Base-by-base conservation (phyloP, 495 filamentous ascomycete species). In the Aspergillus sclerotiicarbonarius region DNA sequence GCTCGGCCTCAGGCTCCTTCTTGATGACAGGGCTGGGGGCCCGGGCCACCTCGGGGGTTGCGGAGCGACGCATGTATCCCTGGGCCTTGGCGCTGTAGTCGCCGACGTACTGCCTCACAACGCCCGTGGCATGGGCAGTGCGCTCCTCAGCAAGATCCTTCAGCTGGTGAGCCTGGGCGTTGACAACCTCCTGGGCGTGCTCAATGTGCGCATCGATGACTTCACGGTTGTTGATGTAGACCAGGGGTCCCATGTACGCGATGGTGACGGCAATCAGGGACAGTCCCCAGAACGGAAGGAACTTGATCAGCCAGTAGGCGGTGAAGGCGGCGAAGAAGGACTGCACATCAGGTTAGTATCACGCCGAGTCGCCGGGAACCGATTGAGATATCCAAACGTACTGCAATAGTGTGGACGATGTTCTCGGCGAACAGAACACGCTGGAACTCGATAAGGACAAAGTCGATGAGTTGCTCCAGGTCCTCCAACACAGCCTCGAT, bases 381-480 rank as follows among this genome's bases (percentile, higher is more conserved):
- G 16, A 4, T 41, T 6, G 15, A 16, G 21, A 20, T 6, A 15
- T 21, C 12, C 8, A 32, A 43, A 60, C 91, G 75, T 85, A 97
- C 92, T 59, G 84, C 85, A 74, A 84, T 71, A 2, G 94, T 96
- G 62, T 84, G 86, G 55, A 83, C 78, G 50, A 96, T 79, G 67
- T 98, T 98, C 85, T 99, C 94, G 51, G 87, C 94, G 63, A 96
- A 99, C 53, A 98, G 63, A 65, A 99, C 84, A 58, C 95, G 86
- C 82, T 99, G 94, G 71, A 90, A 86, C 77, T 99, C 94, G 61
- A 99, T 91, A 62, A 96, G 81, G 76, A 97, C 91, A 77, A 99
- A 99, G 82, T 99, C 96, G 75, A 92, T 76, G 49, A 99, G 80
- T 73, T 97, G 92, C 70, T 93, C 89, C 31, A 93, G 69, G 67